Percentiles rank a stretch among this genome's conserved stretches.
Conservation (phyloP, 192 early-diverging fungal species). For the Linderina pennispora region DNA sequence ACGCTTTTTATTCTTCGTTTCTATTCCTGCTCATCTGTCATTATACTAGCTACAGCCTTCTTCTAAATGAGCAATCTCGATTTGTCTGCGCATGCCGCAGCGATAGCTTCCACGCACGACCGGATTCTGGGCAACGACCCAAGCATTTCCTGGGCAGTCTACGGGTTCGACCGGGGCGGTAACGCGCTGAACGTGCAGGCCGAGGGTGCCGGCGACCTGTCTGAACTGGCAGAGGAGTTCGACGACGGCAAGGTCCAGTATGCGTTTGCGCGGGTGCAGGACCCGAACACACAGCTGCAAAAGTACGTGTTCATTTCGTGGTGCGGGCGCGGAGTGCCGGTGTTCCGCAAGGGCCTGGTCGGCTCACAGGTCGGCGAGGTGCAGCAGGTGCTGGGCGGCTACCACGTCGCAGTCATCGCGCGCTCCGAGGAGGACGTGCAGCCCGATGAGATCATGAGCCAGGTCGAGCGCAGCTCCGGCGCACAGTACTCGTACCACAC, state of each 20-base stretch:
- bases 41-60: too few relatives aligned
- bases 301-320: constrained; percentile 93
- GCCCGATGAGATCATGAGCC: constrained; percentile 78
- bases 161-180: constrained; percentile 70
- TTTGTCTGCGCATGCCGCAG: constrained; percentile 59
- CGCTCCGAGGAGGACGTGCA: constrained; percentile 76
- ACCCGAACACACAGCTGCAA: constrained; percentile 77
- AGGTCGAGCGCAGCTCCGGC: constrained; percentile 75
- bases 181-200: constrained; percentile 42
- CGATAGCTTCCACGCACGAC: constrained; percentile 58
- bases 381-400: constrained; percentile 53
- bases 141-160: constrained; percentile 67
- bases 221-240: constrained; percentile 89
- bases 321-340: constrained; percentile 94
- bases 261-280: constrained; percentile 76
- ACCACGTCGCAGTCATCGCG: constrained; percentile 84
- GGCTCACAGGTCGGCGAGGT: constrained; percentile 78
- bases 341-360: constrained; percentile 84
- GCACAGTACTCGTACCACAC: constrained; percentile 76
- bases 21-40: too few relatives aligned
- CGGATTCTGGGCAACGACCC: constrained; percentile 52
- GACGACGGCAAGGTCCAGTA: constrained; percentile 85
- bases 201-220: constrained; percentile 68
- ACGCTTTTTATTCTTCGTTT: too few relatives aligned
- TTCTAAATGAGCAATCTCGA: too few relatives aligned